Evolutionary conservation across 2,329 filamentous ascomycete genomes (phyloP).

Genomic region (Xylaria multiplex): DNA sequence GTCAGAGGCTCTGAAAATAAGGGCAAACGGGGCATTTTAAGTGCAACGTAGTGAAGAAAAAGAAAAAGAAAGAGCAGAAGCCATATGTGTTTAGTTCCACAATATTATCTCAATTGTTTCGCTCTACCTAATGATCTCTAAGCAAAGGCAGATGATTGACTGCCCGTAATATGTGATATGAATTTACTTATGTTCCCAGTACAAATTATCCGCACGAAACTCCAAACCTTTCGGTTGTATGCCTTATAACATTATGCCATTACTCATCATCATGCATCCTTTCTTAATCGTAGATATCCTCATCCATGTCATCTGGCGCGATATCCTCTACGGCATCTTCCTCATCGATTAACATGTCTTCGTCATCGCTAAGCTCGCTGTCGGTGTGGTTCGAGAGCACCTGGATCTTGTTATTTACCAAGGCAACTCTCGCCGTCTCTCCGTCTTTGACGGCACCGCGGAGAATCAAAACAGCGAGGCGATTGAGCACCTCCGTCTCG

Average conservation of each 20-base stretch:
- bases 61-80: too few relatives aligned
- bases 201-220: slow-evolving; percentile 22
- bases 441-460: slow-evolving; percentile 86
- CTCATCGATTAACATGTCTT: slow-evolving; percentile 78
- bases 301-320: slow-evolving; percentile 68
- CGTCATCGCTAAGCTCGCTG: slow-evolving; percentile 66
- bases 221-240: slow-evolving; percentile 19
- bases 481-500: slow-evolving; percentile 96
- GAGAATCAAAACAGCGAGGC: slow-evolving; percentile 89
- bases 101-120: background rate
- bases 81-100: too few relatives aligned
- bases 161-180: slow-evolving; percentile 2
- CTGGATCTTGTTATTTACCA: slow-evolving; percentile 81
- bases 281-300: slow-evolving; percentile 61
- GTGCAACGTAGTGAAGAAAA: too few relatives aligned
- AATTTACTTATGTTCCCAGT: slow-evolving; percentile 1
- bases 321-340: slow-evolving; percentile 79
- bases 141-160: background rate
- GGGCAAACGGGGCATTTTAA: too few relatives aligned
- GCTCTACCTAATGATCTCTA: background rate
- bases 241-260: slow-evolving; percentile 18
- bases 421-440: slow-evolving; percentile 80
- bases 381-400: slow-evolving; percentile 84
- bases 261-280: slow-evolving; percentile 17
- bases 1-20: too few relatives aligned